Percentiles rank a stretch among this genome's conserved stretches.
Evolutionary conservation across 1,284 basidiomycete species (phyloP).

Genomic region (Microbotryum silenes-acaulis): DNA sequence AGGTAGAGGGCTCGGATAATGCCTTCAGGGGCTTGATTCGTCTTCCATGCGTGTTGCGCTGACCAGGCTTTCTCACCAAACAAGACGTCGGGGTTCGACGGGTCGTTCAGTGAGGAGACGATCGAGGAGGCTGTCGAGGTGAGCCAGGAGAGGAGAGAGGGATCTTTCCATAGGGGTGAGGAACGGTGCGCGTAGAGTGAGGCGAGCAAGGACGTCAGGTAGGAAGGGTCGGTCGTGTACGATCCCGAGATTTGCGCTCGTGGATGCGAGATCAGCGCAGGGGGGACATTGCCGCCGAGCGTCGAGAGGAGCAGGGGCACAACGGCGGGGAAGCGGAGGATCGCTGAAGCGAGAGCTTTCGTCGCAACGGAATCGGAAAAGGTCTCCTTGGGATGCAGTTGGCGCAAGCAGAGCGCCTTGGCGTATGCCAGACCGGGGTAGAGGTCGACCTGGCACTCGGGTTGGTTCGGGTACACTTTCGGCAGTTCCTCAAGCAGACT

Average conservation of each 20-base stretch:
- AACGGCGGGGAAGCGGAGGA: slow-evolving; percentile 67
- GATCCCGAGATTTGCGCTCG: slow-evolving; percentile 15
- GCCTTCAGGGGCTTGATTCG: slow-evolving; percentile 25
- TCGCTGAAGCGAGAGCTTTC: slow-evolving; percentile 60
- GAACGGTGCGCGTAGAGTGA: slow-evolving; percentile 77
- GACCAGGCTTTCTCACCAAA: slow-evolving; percentile 23
- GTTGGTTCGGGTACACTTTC: slow-evolving; percentile 11
- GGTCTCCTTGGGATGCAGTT: slow-evolving; percentile 50
- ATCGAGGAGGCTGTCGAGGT: slow-evolving; percentile 11
- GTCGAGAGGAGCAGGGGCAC: slow-evolving; percentile 74
- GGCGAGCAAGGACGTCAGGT: slow-evolving; percentile 54
- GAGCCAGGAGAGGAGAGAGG: slow-evolving; percentile 61
- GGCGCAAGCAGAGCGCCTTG: slow-evolving; percentile 59
- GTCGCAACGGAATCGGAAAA: slow-evolving; percentile 54
- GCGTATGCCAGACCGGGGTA: slow-evolving; percentile 76
- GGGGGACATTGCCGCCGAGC: slow-evolving; percentile 59
- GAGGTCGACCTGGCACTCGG: slow-evolving; percentile 49
- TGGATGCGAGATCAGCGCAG: slow-evolving; percentile 51
- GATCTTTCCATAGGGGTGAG: slow-evolving; percentile 68
- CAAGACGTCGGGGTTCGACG: slow-evolving; percentile 22
- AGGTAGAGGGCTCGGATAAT: slow-evolving; percentile 28
- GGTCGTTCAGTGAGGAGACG: slow-evolving; percentile 16
- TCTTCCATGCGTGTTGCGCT: too few relatives aligned
- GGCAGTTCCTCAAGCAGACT: slow-evolving; percentile 48
- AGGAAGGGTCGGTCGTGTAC: slow-evolving; percentile 36